Base-by-base conservation (phyloP, 2,329 filamentous ascomycete species). In the Clarireedia homoeocarpa region DNA sequence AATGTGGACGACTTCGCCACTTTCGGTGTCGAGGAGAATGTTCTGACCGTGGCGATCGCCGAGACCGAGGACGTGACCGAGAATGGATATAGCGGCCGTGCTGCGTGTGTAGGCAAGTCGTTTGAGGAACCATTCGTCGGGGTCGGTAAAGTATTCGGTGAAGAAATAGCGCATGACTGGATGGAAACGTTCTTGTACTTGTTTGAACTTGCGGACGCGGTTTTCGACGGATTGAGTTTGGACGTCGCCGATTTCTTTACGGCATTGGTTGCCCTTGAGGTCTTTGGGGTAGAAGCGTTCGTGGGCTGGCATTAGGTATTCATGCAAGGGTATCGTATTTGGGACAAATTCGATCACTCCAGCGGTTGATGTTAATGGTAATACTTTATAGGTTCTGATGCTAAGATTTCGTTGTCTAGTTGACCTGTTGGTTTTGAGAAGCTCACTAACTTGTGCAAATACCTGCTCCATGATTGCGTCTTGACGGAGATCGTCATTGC, bases 381-480 rank as follows among this genome's bases (percentile, higher is more conserved):
- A 77, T 6, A 99, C 94, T 72, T 96, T 96, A 78, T 99, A 99
- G 0, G 94, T 97, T 57, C 95, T 81, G 67, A 99, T 95, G 7
- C 87, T 89, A 10, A 99, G 77, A 61, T 89, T 89, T 5, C 94
- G 86, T 67, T 96, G 91, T 40, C 91, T 86, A 2, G 94, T 96
- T 12, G 85, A 81, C 55, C 89, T 85, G 70, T 97, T 91, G 49
- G 89, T 85, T 69, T 89, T 88, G 26, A 99, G 77, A 23, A 99
- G 81, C 51, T 89, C 88, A 57, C 91, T 97, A 23, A 96, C 94
- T 71, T 95, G 91, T 57, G 91, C 89, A 70, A 99, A 99, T 1
- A 99, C 94, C 72, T 99, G 94, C 71, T 99, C 95, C 95, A 99
- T 99, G 76, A 85, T 99, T 46, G 92, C 90, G 67, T 99, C 94